These are phyloP conservation scores for Zopfochytrium polystomum DNA, from an alignment of 371 early-diverging fungal genomes.

Conservation along the genomic window DNA sequence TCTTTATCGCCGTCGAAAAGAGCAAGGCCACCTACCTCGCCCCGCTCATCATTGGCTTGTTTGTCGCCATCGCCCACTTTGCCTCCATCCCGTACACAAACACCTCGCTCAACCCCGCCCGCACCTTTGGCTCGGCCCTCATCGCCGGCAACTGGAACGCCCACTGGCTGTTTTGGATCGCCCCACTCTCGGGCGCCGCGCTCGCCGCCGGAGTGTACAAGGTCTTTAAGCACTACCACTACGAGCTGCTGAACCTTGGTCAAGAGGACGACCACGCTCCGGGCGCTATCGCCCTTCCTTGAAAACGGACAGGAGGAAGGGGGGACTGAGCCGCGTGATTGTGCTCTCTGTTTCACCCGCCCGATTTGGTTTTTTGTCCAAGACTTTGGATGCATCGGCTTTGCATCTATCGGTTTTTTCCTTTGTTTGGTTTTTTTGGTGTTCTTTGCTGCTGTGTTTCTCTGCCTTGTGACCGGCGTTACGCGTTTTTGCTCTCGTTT, in stretches of 20 bases:
- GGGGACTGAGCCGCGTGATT: too few species aligned
- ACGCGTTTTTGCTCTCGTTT: too few species aligned
- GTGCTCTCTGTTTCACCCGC: too few species aligned
- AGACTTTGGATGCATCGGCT: too few species aligned
- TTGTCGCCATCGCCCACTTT: constrained; percentile 41
- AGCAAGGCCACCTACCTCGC: constrained; percentile 45
- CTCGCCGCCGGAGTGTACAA: constrained; percentile 40
- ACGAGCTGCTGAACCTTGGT: constrained; percentile 26
- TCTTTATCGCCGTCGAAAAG: constrained; percentile 52
- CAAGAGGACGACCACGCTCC: constrained; percentile 27
- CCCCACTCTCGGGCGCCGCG: constrained; percentile 40
- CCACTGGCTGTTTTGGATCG: constrained; percentile 65
- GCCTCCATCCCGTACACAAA: too few species aligned
- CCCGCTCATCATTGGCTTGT: constrained; percentile 52
- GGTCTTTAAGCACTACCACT: constrained; percentile 31
- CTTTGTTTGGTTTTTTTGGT: too few species aligned
- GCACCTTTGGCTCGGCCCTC: constrained; percentile 57
- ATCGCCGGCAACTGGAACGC: constrained; percentile 46
- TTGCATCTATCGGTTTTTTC: too few species aligned
- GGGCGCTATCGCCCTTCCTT: too few species aligned
- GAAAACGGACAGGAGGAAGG: too few species aligned
- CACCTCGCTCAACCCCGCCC: constrained; percentile 73
- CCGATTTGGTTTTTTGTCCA: too few species aligned
- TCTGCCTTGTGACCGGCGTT: too few species aligned
- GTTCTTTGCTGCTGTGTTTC: too few species aligned